A percentile compares a stretch with the other conserved stretches of the same genome.
These are phyloP conservation scores for Venturia oleaginea DNA, from an alignment of 2,329 filamentous ascomycete genomes.

Conservation along the genomic window DNA sequence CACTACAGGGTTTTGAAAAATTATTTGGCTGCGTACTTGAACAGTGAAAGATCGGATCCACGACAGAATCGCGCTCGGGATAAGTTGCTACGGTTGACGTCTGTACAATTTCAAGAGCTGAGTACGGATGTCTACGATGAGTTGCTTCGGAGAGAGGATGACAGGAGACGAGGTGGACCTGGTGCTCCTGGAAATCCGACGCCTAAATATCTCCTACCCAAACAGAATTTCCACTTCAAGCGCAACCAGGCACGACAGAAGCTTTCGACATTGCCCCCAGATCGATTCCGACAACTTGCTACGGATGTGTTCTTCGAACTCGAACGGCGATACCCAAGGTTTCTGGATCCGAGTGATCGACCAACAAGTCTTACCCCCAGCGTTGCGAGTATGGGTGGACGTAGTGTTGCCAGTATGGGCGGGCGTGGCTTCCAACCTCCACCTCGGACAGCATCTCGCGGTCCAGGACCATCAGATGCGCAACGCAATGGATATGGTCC, in stretches of 20 bases:
- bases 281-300: slow-evolving; percentile 81
- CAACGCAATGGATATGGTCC: background rate
- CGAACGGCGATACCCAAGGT: slow-evolving; percentile 79
- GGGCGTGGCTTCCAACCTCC: slow-evolving; percentile 10
- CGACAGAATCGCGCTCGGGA: slow-evolving; percentile 85
- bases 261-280: slow-evolving; percentile 76
- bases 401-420: slow-evolving; percentile 33
- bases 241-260: slow-evolving; percentile 96
- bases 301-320: slow-evolving; percentile 95
- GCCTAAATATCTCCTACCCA: slow-evolving; percentile 64
- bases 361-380: background rate
- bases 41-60: slow-evolving; percentile 64
- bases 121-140: slow-evolving; percentile 98
- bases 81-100: slow-evolving; percentile 81
- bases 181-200: slow-evolving; percentile 38
- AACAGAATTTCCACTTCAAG: slow-evolving; percentile 87
- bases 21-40: slow-evolving; percentile 61
- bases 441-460: slow-evolving; percentile 10
- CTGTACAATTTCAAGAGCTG: slow-evolving; percentile 92
- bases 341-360: slow-evolving; percentile 39
- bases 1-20: slow-evolving; percentile 74
- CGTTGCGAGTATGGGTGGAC: slow-evolving; percentile 48
- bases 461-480: slow-evolving; percentile 4
- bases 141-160: slow-evolving; percentile 73
- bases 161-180: slow-evolving; percentile 35